Base-by-base conservation (phyloP, 2,329 filamentous ascomycete species). In the Myriosclerotinia scirpicola region DNA sequence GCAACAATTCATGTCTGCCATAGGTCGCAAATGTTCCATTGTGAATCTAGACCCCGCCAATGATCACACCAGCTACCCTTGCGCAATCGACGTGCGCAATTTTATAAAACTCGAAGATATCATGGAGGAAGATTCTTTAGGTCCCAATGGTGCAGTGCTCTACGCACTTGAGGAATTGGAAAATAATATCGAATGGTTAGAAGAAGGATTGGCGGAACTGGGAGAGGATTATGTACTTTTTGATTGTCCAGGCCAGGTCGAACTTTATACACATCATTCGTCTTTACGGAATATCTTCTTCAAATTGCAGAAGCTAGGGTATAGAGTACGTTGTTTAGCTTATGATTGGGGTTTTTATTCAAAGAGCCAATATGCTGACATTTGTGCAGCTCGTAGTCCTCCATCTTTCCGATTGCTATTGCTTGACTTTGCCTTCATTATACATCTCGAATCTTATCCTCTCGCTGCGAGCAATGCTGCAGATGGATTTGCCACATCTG, bases 41-140 rank as follows among this genome's bases (percentile, higher is more conserved):
- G 92, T 97, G 67, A 99, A 99, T 77, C 89, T 99, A 71, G 95
- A 99, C 79, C 95, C 95, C 36, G 95, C 95, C 65, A 99, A 99
- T 82, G 94, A 98, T 75, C 88, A 90, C 68, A 95, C 93, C 1
- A 91, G 87, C 69, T 99, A 98, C 78, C 88, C 90, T 26, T 92
- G 89, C 74, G 93, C 93, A 6, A 84, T 99, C 72, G 95, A 99
- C 76, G 94, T 99, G 65, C 90, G 95, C 68, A 87, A 90, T 66
- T 82, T 99, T 1, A 87, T 98, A 46, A 96, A 92, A 11, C 83
- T 99, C 11, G 95, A 99, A 73, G 92, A 97, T 69, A 91, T 98
- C 67, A 99, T 99, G 95, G 85, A 88, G 55, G 90, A 94, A 68
- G 93, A 98, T 75, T 86, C 90, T 66, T 81, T 99, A 0, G 95